Conservation (phyloP, 2,329 filamentous ascomycete species). For the Clarireedia homoeocarpa region DNA sequence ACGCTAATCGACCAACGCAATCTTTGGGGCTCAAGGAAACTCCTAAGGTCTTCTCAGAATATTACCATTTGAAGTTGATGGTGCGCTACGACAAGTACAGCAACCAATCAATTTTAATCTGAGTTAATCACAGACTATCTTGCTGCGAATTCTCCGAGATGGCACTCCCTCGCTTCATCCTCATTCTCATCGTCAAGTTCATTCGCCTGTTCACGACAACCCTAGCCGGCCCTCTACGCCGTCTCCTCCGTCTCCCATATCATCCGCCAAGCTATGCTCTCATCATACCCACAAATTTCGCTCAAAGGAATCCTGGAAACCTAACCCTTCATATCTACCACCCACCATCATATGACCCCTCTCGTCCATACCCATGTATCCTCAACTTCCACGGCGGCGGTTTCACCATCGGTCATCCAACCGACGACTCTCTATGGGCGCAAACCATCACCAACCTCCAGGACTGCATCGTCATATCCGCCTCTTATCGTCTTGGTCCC, state of each 20-base stretch:
- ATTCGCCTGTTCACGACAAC: conserved; percentile 3
- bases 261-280: not conserved
- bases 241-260: not conserved
- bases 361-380: conserved; percentile 21
- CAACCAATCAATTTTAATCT: not conserved
- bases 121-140: not conserved
- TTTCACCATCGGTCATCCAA: conserved; percentile 29
- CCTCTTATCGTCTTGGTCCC: conserved; percentile 39
- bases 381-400: conserved; percentile 32
- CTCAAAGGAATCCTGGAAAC: not conserved
- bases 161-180: not conserved
- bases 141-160: not conserved
- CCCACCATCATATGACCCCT: not conserved
- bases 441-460: conserved; percentile 34
- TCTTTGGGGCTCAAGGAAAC: too few relatives aligned
- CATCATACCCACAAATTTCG: not conserved
- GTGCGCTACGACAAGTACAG: not conserved
- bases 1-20: too few relatives aligned
- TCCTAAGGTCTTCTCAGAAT: too few relatives aligned
- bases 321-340: conserved; percentile 4
- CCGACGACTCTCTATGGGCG: conserved; percentile 29
- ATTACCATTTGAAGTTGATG: not conserved
- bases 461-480: conserved; percentile 33
- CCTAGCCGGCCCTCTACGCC: not conserved
- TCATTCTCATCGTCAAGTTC: not conserved